Evolutionary conservation across 768 basidiomycete species (phyloP).

Genomic region (Leccinum sublutescens): DNA sequence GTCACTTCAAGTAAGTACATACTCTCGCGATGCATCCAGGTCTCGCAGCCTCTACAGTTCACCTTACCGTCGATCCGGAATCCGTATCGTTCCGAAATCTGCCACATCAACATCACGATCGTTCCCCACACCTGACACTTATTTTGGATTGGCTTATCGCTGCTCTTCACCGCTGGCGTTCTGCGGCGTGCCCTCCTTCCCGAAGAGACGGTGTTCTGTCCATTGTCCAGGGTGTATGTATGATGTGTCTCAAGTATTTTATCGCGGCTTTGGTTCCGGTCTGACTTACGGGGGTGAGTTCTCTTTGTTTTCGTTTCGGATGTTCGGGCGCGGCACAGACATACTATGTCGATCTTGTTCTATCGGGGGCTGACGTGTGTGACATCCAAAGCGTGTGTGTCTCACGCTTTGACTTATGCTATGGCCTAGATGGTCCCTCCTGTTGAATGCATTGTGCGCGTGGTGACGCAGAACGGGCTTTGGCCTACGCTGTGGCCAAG

Average conservation of each 20-base stretch:
- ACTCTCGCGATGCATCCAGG: too few relatives aligned
- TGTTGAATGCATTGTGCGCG: not conserved
- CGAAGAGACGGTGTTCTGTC: conserved; percentile 26
- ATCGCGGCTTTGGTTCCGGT: not conserved
- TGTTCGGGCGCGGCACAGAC: not conserved
- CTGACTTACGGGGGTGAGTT: not conserved
- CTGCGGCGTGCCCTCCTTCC: too few relatives aligned
- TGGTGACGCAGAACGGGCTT: not conserved
- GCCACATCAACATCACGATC: too few relatives aligned
- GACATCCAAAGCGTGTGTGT: not conserved
- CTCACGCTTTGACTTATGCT: not conserved
- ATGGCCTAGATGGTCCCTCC: not conserved
- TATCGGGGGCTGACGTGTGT: too few relatives aligned
- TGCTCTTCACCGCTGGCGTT: too few relatives aligned
- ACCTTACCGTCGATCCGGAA: too few relatives aligned
- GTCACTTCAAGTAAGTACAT: too few relatives aligned
- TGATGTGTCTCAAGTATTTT: conserved; percentile 71
- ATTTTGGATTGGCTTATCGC: too few relatives aligned
- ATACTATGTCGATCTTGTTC: not conserved
- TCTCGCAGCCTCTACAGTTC: too few relatives aligned
- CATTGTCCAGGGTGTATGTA: conserved; percentile 79
- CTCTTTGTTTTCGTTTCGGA: not conserved
- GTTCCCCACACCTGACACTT: too few relatives aligned
- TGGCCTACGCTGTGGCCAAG: not conserved
- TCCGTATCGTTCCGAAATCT: too few relatives aligned